Conservation (phyloP, 83 land plant genomes). For the Picea mariana region DNA sequence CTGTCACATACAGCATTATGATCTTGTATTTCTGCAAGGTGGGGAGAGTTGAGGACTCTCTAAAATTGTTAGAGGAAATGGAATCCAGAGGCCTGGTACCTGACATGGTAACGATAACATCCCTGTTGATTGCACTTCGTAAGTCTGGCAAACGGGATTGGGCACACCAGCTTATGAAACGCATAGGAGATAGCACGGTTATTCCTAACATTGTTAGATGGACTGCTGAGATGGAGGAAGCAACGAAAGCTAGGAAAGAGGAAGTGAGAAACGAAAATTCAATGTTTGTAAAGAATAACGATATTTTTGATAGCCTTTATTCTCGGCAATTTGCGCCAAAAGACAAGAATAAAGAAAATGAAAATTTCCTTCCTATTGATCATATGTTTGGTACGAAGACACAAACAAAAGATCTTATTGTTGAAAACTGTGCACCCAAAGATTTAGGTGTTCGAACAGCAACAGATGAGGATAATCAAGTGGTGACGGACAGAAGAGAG, state of each 20-base stretch:
- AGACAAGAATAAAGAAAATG: not conserved
- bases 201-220: slow-evolving; percentile 44
- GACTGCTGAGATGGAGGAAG: slow-evolving; percentile 48
- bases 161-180: slow-evolving; percentile 57
- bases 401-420: not conserved
- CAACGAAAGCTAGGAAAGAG: slow-evolving; percentile 34
- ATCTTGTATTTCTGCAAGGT: slow-evolving; percentile 39
- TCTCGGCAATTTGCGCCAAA: not conserved
- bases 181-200: slow-evolving; percentile 43
- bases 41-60: slow-evolving; percentile 40
- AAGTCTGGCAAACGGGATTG: slow-evolving; percentile 52
- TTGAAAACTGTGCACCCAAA: not conserved
- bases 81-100: slow-evolving; percentile 64
- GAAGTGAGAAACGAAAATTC: slow-evolving; percentile 34
- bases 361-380: not conserved
- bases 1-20: slow-evolving; percentile 61
- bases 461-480: slow-evolving; percentile 1
- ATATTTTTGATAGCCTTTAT: not conserved
- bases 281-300: slow-evolving; percentile 16
- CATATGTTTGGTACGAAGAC: not conserved
- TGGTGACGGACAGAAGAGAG: not conserved
- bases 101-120: slow-evolving; percentile 53
- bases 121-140: slow-evolving; percentile 49
- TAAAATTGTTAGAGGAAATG: slow-evolving; percentile 61
- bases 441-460: not conserved